Evolutionary conservation across 1,139 yeast species (phyloP), one percentile per base, ranked within the genome.

Genomic region (Sugiyamaella japonica): DNA sequence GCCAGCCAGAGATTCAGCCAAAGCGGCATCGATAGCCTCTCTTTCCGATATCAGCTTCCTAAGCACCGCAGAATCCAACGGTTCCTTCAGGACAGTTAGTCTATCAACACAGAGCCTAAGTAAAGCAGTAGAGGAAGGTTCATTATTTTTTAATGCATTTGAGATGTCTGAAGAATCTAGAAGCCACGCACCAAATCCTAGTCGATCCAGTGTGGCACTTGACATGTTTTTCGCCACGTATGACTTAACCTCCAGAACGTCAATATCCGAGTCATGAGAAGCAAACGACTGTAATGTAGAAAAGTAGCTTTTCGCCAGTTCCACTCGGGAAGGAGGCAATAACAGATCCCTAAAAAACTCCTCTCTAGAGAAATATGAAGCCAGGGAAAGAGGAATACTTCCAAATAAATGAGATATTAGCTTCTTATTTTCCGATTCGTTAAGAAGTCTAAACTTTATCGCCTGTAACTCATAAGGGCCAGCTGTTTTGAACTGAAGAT

Each of bases 391-490:
- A 54, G 12, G 61, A 50, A 15, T 37, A 5, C 38, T 39, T 25
- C 38, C 16, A 7, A 66, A 46, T 36, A 65, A 49, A 29, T 58
- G 58, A 10, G 28, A 45, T 1, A 59, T 59, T 4, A 61, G 49
- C 13, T 45, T 47, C 2, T 56, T 34, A 37, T 48, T 39, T 31
- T 12, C 32, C 3, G 50, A 16, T 53, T 50, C 34, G 13, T 41
- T 43, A 20, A 51, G 15, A 29, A 48, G 42, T 16, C 52, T 47
- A 45, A 16, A 61, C 52, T 34, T 46, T 1, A 65, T 55, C 6
- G 69, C 70, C 43, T 63, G 59, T 5, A 66, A 51, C 44, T 67
- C 70, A 8, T 65, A 56, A 1, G 54, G 46, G 12, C 57, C 60
- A n/a, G 53, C 45, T 25, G 66, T 61, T 41, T 64, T 62, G 52